Evolutionary conservation across 306 rosid species (phyloP).

Genomic region (Vicia sativa): DNA sequence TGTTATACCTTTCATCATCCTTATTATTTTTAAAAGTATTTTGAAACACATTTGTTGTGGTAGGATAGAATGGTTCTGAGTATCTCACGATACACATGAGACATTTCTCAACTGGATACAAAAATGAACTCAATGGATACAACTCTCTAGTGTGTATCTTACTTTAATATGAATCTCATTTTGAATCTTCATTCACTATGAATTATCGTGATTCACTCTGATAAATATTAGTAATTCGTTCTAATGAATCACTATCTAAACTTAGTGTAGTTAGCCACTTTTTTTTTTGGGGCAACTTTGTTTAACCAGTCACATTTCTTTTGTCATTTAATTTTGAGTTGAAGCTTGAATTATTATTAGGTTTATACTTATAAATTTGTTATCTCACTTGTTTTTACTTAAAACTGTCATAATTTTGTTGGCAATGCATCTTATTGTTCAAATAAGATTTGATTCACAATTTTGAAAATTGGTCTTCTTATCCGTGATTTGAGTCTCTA

Average conservation of each 20-base stretch:
- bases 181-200: not conserved
- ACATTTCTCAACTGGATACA: not conserved
- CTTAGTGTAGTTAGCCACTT: too few species aligned
- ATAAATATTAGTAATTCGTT: not conserved
- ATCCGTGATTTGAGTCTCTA: too few species aligned
- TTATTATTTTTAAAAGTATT: slow-evolving; percentile 18
- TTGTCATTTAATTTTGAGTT: too few species aligned
- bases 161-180: not conserved
- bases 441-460: too few species aligned
- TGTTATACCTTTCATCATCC: not conserved
- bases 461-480: too few species aligned
- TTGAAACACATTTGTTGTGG: slow-evolving; percentile 8
- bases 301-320: too few species aligned
- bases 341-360: too few species aligned
- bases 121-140: not conserved
- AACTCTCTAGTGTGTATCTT: not conserved
- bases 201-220: not conserved
- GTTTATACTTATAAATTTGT: too few species aligned
- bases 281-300: too few species aligned
- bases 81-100: not conserved
- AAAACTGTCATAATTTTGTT: too few species aligned
- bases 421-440: too few species aligned
- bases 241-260: slow-evolving; percentile 23
- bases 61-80: slow-evolving; percentile 1
- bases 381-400: too few species aligned